Evolutionary conservation across 2,329 filamentous ascomycete species (phyloP).

Genomic region (Dactylellina parvicollis): DNA sequence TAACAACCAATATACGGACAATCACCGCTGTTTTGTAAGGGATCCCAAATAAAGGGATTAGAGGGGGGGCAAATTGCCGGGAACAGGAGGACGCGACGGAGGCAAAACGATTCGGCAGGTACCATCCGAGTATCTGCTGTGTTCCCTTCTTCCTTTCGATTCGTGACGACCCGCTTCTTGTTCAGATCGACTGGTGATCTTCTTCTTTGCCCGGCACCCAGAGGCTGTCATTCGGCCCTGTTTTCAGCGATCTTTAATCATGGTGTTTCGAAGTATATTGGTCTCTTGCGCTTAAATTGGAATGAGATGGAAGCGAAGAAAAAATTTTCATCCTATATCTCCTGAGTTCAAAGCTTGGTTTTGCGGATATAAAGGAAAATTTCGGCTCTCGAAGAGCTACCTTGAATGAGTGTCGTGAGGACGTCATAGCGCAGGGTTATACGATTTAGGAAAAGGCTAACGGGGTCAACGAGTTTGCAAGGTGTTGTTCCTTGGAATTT

Average conservation of each 20-base stretch:
- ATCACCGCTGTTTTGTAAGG: not conserved
- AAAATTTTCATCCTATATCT: not conserved
- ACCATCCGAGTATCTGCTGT: not conserved
- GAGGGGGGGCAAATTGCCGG: not conserved
- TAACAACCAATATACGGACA: not conserved
- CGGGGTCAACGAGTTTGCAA: no score
- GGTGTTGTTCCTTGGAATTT: constrained; percentile 38
- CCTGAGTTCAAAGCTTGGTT: not conserved
- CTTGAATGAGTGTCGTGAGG: constrained; percentile 8
- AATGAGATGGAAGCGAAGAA: not conserved
- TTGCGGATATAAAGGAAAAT: constrained; percentile 3
- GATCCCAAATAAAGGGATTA: no score
- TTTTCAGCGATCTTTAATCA: not conserved
- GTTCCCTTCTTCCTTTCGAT: no score
- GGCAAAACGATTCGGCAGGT: constrained; percentile 39
- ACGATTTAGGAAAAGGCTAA: constrained; percentile 1
- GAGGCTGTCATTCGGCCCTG: not conserved
- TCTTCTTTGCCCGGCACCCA: not conserved
- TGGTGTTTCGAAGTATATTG: not conserved
- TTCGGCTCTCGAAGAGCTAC: not conserved
- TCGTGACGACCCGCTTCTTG: constrained; percentile 20
- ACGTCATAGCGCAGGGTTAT: constrained; percentile 46
- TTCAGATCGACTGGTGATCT: constrained; percentile 16
- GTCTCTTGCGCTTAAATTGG: not conserved
- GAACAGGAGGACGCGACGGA: constrained; percentile 31